Conservation (phyloP, 2,329 filamentous ascomycete genomes). For the Trichoderma hamatum region DNA sequence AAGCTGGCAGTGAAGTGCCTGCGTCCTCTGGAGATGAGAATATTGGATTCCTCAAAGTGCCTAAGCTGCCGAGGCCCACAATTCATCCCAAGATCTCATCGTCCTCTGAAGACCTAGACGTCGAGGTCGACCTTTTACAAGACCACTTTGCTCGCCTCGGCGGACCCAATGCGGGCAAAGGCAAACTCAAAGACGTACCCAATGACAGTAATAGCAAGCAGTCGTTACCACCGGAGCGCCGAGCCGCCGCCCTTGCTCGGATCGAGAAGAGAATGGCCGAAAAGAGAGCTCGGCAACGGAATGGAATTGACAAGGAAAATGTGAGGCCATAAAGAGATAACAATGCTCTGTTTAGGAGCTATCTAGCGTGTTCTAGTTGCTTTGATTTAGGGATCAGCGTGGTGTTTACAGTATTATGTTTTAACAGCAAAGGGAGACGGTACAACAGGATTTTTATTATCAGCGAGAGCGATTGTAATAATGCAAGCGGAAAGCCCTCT, state of each 20-base stretch:
- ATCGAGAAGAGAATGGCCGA: constrained; percentile 59
- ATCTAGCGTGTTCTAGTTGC: constrained; percentile 2
- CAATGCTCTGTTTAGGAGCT: background rate
- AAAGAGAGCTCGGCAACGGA: constrained; percentile 45
- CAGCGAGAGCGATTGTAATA: background rate
- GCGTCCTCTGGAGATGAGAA: constrained; percentile 33
- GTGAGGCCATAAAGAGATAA: constrained; percentile 41
- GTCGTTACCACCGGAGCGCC: constrained; percentile 53
- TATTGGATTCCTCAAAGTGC: constrained; percentile 36
- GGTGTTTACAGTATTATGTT: constrained; percentile 30
- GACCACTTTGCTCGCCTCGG: constrained; percentile 52
- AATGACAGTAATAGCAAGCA: constrained; percentile 42
- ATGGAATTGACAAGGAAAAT: constrained; percentile 56
- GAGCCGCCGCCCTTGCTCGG: constrained; percentile 57
- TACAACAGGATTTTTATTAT: constrained; percentile 4
- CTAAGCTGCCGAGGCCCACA: constrained; percentile 34
- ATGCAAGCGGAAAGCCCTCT: constrained; percentile 8
- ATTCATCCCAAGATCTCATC: constrained; percentile 29
- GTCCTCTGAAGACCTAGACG: constrained; percentile 36
- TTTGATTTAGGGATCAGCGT: constrained; percentile 28
- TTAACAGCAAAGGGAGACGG: background rate
- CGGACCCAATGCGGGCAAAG: constrained; percentile 38
- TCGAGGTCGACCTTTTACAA: constrained; percentile 50
- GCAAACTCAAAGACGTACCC: constrained; percentile 30
- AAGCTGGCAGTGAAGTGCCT: constrained; percentile 35